These are phyloP conservation scores for Melaleuca alternifolia DNA, from an alignment of 345 rosid genomes.

Conservation along the genomic window DNA sequence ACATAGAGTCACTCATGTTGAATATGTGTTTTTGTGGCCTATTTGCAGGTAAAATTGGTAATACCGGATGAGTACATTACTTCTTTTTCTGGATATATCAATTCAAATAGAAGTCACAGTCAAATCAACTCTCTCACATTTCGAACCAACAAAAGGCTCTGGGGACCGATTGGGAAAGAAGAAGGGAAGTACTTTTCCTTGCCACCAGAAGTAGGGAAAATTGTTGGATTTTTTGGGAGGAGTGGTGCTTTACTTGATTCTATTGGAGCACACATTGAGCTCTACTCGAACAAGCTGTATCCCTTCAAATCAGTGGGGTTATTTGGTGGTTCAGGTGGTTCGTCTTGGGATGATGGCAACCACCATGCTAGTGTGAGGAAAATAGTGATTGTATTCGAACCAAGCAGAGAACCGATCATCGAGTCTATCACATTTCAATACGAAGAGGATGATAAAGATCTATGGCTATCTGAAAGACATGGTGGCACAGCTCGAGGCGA, in stretches of 20 bases:
- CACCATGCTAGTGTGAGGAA: not conserved
- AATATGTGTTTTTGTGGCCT: not conserved
- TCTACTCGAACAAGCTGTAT: not conserved
- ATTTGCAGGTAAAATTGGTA: not conserved
- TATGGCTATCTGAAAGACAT: not conserved
- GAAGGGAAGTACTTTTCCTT: not conserved
- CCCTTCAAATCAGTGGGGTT: constrained; percentile 1
- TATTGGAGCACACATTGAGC: not conserved
- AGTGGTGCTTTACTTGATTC: not conserved
- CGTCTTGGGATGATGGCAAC: not conserved
- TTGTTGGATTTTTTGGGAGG: not conserved
- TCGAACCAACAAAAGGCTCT: not conserved
- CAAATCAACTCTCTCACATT: not conserved
- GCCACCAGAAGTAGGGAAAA: not conserved
- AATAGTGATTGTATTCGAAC: not conserved
- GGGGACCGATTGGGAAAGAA: not conserved
- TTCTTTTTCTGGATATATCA: not conserved
- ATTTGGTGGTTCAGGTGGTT: not conserved
- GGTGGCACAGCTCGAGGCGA: not conserved
- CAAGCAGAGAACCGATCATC: not conserved
- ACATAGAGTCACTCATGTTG: not conserved
- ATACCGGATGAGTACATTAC: not conserved
- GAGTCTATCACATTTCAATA: not conserved
- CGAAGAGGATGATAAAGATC: not conserved
- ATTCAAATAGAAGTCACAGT: no score